Base-by-base conservation (phyloP, 768 basidiomycete species). In the Sporobolomyces roseus region DNA sequence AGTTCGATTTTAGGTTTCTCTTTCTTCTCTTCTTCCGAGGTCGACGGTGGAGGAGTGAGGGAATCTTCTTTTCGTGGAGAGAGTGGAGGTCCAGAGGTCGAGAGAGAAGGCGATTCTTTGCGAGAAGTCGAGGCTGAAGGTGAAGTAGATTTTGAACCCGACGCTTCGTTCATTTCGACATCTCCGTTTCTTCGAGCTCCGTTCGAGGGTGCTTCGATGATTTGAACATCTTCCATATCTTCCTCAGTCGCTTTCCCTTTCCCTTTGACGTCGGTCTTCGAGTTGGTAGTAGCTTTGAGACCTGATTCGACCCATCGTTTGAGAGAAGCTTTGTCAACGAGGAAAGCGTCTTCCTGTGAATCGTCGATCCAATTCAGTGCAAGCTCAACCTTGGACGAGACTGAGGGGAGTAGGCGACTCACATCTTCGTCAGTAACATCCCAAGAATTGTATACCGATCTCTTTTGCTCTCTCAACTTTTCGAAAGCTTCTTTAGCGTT, bases 401-500 rank as follows among this genome's bases (percentile, higher is more conserved):
- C n/a, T n/a, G n/a, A n/a, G n/a, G n/a, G n/a, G 9, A 12, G 65
- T 79, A 65, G 7, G 14, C 0, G 2, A 33, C 72, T 49, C 68
- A 88, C 89, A 78, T 84, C 81, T 17, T 82, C 77, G 27, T 77
- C 81, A 33, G 77, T 74, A 5, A 86, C 73, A 66, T 82, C 80
- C 90, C 90, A 92, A 41, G 78, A 80, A 4, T 71, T 81, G 78
- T 86, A 90, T 12, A 91, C 84, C 45, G 82, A 80, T 78, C 81
- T 81, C 66, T 90, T 84, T 66, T 80, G 83, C 21, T 78, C 75
- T 51, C 87, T 81, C 54, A 84, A 76, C 61, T 82, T 80, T 35
- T 81, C 74, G 74, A 90, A 90, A 7, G 70, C 77, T 12, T 68
- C 76, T 68, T 79, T 50, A 33, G 71, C 59, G 1, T 41, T 60